Conservation (phyloP, 768 basidiomycete genomes). For the Mycena maculata region DNA sequence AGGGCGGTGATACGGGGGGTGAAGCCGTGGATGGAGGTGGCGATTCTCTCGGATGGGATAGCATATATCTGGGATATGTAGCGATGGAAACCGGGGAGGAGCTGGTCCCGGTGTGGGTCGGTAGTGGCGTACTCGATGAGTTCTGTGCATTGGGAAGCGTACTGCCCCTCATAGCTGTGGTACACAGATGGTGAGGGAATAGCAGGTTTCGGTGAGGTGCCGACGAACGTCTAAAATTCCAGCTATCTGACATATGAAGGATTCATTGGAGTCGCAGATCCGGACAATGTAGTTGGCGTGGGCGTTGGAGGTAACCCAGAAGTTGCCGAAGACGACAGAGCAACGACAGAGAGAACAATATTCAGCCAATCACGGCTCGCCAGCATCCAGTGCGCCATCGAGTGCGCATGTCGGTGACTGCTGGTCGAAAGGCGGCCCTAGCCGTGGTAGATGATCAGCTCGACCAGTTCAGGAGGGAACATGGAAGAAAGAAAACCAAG, state of each 20-base stretch:
- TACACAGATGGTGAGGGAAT: conserved; percentile 7
- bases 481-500: too few relatives aligned
- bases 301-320: neutral
- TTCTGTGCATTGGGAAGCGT: neutral
- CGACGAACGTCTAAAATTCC: conserved; percentile 1
- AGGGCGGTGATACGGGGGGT: neutral
- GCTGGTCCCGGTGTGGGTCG: neutral
- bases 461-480: conserved; percentile 5
- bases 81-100: neutral
- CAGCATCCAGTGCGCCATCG: conserved; percentile 2
- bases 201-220: conserved; percentile 1
- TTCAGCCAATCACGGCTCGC: neutral
- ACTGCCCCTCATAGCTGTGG: neutral
- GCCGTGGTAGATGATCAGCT: neutral
- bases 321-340: conserved; percentile 3
- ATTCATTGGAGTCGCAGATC: neutral
- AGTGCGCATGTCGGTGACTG: neutral
- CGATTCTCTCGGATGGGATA: neutral
- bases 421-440: conserved; percentile 2
- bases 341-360: neutral
- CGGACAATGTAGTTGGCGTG: neutral
- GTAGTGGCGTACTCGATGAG: conserved; percentile 7
- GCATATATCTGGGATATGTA: neutral
- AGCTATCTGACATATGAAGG: neutral
- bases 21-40: neutral